These are phyloP conservation scores for Physaria fendleri DNA, from an alignment of 345 rosid species.

Conservation along the genomic window DNA sequence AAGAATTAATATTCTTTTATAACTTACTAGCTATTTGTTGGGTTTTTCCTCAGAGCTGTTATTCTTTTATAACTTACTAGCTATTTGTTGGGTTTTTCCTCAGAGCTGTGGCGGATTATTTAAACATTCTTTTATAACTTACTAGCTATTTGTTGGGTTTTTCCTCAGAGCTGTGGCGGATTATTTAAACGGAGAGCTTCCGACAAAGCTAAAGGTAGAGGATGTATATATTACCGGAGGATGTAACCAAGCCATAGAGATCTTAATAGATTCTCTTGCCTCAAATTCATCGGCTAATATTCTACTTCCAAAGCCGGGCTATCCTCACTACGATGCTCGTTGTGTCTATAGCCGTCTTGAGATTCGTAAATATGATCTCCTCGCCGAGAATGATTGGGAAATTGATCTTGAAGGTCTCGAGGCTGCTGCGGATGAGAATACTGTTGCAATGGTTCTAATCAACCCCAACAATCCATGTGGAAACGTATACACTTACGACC, in stretches of 20 bases:
- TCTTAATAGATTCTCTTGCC: conserved; percentile 32
- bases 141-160: neutral
- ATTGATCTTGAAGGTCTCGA: conserved; percentile 41
- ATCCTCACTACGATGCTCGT: conserved; percentile 35
- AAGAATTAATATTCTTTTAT: no score
- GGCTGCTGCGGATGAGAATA: conserved; percentile 46
- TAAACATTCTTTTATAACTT: conserved; percentile 25
- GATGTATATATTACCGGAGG: conserved; percentile 48
- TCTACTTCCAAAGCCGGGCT: conserved; percentile 29
- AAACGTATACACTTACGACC: conserved; percentile 32
- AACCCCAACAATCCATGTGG: conserved; percentile 35
- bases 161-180: conserved; percentile 40
- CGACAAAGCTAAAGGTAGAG: conserved; percentile 34
- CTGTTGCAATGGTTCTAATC: conserved; percentile 45
- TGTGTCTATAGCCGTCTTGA: conserved; percentile 24
- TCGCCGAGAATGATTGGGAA: conserved; percentile 47
- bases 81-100: no score
- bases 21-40: no score
- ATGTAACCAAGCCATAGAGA: conserved; percentile 45
- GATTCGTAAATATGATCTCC: conserved; percentile 42
- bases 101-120: conserved; percentile 42
- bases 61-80: no score
- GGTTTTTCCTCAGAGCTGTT: no score
- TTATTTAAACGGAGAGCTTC: conserved; percentile 37
- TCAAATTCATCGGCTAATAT: conserved; percentile 40